Evolutionary conservation across 2,329 filamentous ascomycete species (phyloP), one percentile per base, ranked within the genome.

Genomic region (Exophiala phaeomuriformis): DNA sequence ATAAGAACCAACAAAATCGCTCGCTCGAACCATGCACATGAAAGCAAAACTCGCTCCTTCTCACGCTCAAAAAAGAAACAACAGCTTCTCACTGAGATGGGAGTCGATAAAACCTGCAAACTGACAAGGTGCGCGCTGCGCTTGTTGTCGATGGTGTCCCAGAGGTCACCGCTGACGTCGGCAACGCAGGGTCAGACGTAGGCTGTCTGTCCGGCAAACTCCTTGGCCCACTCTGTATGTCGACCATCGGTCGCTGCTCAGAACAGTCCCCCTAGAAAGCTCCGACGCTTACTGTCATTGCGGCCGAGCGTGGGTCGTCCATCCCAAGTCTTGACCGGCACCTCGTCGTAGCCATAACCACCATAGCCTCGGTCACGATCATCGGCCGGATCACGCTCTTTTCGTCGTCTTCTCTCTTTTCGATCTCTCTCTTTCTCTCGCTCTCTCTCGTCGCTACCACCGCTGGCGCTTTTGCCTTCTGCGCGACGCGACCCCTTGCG

Each of bases 301-400:
- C 59, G 49, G 8, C 47, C 57, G 10, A 59, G 47, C 5, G 61
- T 49, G 7, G 59, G 56, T 50, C 61, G 51, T 3, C 61, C 51
- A 56, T 58, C 60, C 60, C 53, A 61, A 10, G 55, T 53, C 49
- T 56, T 62, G 30, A 61, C 55, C 28, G 64, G 64, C 3, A 43
- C 59, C 28, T 64, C 61, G 31, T 63, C 60, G 47, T 56, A 59
- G 27, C 61, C 60, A 36, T 59, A 58, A n/a, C 57, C 58, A n/a
- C 43, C 44, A 36, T 53, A 51, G 47, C 52, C 52, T 30, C 52
- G 57, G 30, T 55, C 52, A 35, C 52, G 57, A 32, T 55, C 54
- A 7, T 52, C 56, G 8, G 44, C 48, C 2, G 42, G 50, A 30
- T 61, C 52, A 35, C 50, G 49, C 12, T 55, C 55, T 37, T 40